Conservation (phyloP, 2,329 filamentous ascomycete genomes). For the Blastomyces emzantsi region DNA sequence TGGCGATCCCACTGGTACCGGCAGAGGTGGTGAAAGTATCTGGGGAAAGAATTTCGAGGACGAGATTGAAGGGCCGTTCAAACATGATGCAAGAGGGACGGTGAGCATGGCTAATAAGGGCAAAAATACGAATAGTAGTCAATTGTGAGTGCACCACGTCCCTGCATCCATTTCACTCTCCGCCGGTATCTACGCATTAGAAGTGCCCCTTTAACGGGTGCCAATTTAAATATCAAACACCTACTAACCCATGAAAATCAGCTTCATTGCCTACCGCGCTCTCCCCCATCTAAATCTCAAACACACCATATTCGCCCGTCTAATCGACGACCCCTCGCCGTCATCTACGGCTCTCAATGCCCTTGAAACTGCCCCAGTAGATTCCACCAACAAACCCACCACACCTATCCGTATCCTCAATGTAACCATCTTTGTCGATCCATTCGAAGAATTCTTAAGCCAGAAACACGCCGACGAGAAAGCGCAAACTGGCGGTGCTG, state of each 20-base stretch:
- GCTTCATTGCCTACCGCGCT: conserved; percentile 80
- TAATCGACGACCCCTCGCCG: conserved; percentile 57
- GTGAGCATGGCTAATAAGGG: conserved; percentile 98
- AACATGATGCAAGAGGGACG: conserved; percentile 72
- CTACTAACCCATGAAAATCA: conserved; percentile 15
- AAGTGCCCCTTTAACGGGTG: no score
- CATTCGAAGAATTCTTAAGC: conserved; percentile 86
- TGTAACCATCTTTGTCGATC: conserved; percentile 80
- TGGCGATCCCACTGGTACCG: conserved; percentile 86
- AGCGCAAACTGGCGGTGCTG: conserved; percentile 31
- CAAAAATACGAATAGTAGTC: conserved; percentile 91
- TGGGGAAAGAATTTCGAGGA: conserved; percentile 95
- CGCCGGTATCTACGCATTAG: neutral
- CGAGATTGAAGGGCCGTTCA: conserved; percentile 80
- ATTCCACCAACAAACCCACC: conserved; percentile 62
- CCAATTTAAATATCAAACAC: neutral
- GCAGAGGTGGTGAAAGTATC: conserved; percentile 77
- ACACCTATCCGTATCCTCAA: conserved; percentile 74
- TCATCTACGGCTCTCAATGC: conserved; percentile 49
- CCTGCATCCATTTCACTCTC: neutral
- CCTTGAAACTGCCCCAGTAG: conserved; percentile 69
- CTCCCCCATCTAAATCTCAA: conserved; percentile 84
- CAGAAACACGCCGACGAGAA: conserved; percentile 58
- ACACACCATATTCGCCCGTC: conserved; percentile 89
- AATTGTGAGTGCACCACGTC: conserved; percentile 51